Percentiles rank a stretch among this genome's conserved stretches.
Conservation (phyloP, 371 early-diverging fungal genomes). For the Zopfochytrium polystomum region DNA sequence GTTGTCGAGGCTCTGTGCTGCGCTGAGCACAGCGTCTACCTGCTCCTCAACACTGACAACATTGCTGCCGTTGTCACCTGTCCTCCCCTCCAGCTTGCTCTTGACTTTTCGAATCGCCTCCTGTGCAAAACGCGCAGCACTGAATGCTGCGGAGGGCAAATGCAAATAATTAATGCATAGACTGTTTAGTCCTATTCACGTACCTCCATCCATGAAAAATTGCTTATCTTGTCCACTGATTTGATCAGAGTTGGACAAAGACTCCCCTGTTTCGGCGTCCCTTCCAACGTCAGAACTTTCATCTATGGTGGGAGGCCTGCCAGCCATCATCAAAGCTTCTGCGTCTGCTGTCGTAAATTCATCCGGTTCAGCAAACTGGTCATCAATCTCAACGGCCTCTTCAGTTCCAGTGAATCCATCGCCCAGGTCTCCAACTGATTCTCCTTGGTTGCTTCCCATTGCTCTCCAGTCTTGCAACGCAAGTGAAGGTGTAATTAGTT, state of each 20-base stretch:
- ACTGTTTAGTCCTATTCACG: neutral
- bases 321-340: too few species aligned
- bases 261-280: neutral
- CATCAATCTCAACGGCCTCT: too few species aligned
- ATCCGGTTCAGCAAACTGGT: too few species aligned
- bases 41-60: constrained; percentile 32
- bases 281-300: too few species aligned
- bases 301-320: too few species aligned
- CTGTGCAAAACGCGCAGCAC: neutral
- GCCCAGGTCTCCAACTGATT: too few species aligned
- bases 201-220: neutral
- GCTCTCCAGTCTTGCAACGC: too few species aligned
- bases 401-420: too few species aligned
- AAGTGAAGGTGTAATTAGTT: too few species aligned
- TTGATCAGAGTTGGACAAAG: neutral
- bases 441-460: too few species aligned
- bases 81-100: neutral
- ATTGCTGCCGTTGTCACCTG: neutral
- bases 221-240: neutral
- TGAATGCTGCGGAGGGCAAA: neutral
- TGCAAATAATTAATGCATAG: neutral
- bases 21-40: constrained; percentile 45
- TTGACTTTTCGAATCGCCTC: neutral
- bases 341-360: too few species aligned
- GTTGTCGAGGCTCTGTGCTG: constrained; percentile 60